Percentiles rank a stretch among this genome's conserved stretches.
Conservation (phyloP, 179 eudicot species). For the Corrigiola litoralis region DNA sequence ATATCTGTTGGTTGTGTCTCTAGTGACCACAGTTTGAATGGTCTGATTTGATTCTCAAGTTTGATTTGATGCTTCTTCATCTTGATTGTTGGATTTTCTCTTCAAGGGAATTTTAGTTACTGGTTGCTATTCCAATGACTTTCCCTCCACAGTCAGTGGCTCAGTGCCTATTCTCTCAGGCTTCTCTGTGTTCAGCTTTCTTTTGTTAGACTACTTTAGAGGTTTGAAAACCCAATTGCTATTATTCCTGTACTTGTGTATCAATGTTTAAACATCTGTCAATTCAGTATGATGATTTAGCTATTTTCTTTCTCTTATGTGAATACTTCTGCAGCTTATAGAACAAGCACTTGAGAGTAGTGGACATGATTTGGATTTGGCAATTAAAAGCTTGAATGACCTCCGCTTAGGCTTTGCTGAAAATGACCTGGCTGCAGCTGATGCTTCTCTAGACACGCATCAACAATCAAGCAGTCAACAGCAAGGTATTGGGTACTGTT, state of each 20-base stretch:
- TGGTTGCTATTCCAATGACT: neutral
- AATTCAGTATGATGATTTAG: neutral
- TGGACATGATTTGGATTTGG: slow-evolving; percentile 47
- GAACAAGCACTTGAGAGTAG: slow-evolving; percentile 44
- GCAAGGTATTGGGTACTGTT: slow-evolving; percentile 16
- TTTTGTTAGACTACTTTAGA: neutral
- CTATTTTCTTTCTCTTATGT: neutral
- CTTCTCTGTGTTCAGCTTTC: no score
- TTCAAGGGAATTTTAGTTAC: neutral
- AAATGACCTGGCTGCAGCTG: slow-evolving; percentile 9
- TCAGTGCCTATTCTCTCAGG: no score
- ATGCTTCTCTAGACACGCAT: slow-evolving; percentile 19
- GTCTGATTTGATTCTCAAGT: neutral
- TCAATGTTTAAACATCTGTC: neutral
- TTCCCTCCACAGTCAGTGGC: no score
- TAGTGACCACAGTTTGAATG: neutral
- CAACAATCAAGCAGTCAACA: slow-evolving; percentile 21
- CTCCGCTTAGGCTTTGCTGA: slow-evolving; percentile 38
- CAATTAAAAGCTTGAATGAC: slow-evolving; percentile 43
- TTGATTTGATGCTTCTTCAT: slow-evolving; percentile 9
- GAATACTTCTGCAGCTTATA: slow-evolving; percentile 30
- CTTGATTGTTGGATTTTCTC: slow-evolving; percentile 7
- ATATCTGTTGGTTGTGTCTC: slow-evolving; percentile 2
- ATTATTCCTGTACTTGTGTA: neutral
- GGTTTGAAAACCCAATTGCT: neutral